A percentile compares a stretch with the other conserved stretches of the same genome.
These are phyloP conservation scores for Camellia granthamiana DNA, from an alignment of 148 eudicot species.

Conservation along the genomic window DNA sequence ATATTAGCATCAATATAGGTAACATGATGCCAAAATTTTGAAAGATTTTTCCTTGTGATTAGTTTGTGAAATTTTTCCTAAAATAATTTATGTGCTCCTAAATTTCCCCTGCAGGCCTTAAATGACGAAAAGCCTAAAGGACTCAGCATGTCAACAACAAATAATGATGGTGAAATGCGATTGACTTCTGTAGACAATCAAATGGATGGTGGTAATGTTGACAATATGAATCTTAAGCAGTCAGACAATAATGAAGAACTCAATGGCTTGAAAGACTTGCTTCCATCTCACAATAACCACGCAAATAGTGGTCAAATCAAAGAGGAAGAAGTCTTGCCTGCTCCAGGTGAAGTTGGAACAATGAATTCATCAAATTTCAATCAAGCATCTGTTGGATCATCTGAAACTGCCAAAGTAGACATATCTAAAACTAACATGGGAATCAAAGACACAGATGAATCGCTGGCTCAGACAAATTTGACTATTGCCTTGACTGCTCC, in stretches of 20 bases:
- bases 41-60: neutral
- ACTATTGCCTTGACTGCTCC: constrained; percentile 64
- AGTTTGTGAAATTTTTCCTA: neutral
- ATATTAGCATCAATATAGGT: neutral
- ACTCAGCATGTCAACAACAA: constrained; percentile 32
- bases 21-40: neutral
- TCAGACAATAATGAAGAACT: constrained; percentile 25
- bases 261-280: constrained; percentile 29
- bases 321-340: constrained; percentile 38
- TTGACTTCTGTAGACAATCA: constrained; percentile 19
- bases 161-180: constrained; percentile 24
- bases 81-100: constrained; percentile 4
- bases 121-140: constrained; percentile 40
- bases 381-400: constrained; percentile 38
- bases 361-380: constrained; percentile 38
- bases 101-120: constrained; percentile 39
- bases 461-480: constrained; percentile 59
- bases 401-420: constrained; percentile 36
- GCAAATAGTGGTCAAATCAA: constrained; percentile 39
- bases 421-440: constrained; percentile 29
- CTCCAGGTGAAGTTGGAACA: constrained; percentile 45
- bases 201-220: constrained; percentile 13
- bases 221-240: constrained; percentile 25
- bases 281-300: constrained; percentile 29
- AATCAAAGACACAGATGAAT: constrained; percentile 36